phyloP scores from a whole-genome alignment of 1,284 basidiomycete species.

The Malassezia pachydermatis region DNA sequence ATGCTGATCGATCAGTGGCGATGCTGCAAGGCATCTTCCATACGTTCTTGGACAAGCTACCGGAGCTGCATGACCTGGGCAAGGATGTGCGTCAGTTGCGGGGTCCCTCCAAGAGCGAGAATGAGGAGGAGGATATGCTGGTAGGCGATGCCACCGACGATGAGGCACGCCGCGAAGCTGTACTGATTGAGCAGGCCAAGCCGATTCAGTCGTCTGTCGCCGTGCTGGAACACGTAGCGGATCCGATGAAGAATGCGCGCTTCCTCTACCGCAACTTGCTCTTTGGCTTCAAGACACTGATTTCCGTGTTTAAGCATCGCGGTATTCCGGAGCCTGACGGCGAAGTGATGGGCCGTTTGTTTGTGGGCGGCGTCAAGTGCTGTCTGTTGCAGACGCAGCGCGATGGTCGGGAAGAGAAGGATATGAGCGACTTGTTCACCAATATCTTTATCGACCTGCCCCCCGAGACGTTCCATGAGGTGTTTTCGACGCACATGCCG shows the following conservation, averaged over 20 bases:
- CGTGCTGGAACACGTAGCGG: constrained; percentile 49
- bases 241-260: constrained; percentile 55
- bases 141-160: constrained; percentile 17
- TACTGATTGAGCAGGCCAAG: constrained; percentile 50
- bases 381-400: constrained; percentile 71
- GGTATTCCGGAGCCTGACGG: constrained; percentile 73
- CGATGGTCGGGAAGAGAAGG: constrained; percentile 65
- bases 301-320: constrained; percentile 67
- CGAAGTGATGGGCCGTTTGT: constrained; percentile 73
- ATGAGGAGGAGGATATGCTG: background rate
- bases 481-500: constrained; percentile 34
- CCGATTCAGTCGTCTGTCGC: constrained; percentile 48
- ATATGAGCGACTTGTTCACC: constrained; percentile 76
- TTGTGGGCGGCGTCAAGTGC: constrained; percentile 72
- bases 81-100: constrained; percentile 15
- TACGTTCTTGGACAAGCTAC: constrained; percentile 74
- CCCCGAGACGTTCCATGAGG: constrained; percentile 44
- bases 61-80: constrained; percentile 57
- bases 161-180: constrained; percentile 17
- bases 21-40: constrained; percentile 69
- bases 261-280: constrained; percentile 78
- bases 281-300: constrained; percentile 75
- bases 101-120: background rate
- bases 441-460: constrained; percentile 50
- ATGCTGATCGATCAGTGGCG: constrained; percentile 55